These are phyloP conservation scores for Penicillium italicum DNA, from an alignment of 2,329 filamentous ascomycete species.

Conservation along the genomic window DNA sequence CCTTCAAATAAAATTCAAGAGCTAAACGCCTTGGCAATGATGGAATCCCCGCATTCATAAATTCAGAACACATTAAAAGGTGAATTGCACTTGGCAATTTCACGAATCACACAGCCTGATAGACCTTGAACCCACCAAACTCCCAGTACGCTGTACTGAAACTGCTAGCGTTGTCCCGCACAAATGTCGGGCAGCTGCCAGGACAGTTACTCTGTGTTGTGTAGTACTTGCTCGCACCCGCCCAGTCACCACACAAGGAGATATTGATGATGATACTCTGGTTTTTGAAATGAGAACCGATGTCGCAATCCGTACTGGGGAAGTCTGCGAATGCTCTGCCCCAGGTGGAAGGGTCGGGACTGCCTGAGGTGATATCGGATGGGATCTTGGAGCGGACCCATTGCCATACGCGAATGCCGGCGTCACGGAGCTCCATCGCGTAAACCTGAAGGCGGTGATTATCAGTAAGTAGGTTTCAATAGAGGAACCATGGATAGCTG, in stretches of 20 bases:
- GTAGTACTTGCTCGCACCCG: slow-evolving; percentile 37
- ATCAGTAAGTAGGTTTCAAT: background rate
- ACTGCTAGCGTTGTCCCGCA: slow-evolving; percentile 54
- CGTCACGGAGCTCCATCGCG: slow-evolving; percentile 60
- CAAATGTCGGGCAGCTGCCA: slow-evolving; percentile 55
- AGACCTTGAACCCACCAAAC: slow-evolving; percentile 60
- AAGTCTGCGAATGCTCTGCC: slow-evolving; percentile 63
- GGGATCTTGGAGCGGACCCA: slow-evolving; percentile 53
- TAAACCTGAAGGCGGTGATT: slow-evolving; percentile 41
- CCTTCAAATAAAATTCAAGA: background rate
- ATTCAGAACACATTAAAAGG: background rate
- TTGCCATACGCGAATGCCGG: slow-evolving; percentile 64
- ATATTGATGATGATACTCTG: slow-evolving; percentile 65
- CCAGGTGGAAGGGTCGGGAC: slow-evolving; percentile 61
- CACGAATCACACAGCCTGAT: slow-evolving; percentile 36
- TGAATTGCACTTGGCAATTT: background rate
- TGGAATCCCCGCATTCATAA: background rate
- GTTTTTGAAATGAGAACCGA: slow-evolving; percentile 59
- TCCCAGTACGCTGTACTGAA: slow-evolving; percentile 64
- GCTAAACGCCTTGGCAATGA: background rate
- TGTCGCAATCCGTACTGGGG: slow-evolving; percentile 59
- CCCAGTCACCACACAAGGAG: slow-evolving; percentile 59
- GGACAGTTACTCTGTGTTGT: slow-evolving; percentile 40
- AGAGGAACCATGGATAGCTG: background rate
- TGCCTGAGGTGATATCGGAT: slow-evolving; percentile 48